A percentile compares a stretch with the other conserved stretches of the same genome.
phyloP scores from a whole-genome alignment of 2,329 filamentous ascomycete species.

The Cercospora sp. region DNA sequence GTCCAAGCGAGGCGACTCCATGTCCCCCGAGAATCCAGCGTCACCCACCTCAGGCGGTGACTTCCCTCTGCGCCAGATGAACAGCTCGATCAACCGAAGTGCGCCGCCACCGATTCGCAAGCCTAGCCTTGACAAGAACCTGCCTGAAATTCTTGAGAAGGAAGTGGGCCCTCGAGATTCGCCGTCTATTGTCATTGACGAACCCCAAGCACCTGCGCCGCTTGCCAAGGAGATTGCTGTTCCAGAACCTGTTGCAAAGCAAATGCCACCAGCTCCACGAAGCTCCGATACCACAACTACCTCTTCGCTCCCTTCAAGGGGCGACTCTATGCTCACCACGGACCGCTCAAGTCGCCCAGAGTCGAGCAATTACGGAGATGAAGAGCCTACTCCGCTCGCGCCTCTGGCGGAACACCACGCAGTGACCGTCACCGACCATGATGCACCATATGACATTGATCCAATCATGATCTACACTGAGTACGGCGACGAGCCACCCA shows the following conservation, averaged over 20 bases:
- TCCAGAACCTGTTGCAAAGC: slow-evolving; percentile 26
- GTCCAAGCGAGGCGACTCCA: slow-evolving; percentile 44
- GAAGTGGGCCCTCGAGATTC: slow-evolving; percentile 7
- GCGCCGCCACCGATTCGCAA: slow-evolving; percentile 17
- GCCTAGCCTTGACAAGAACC: slow-evolving; percentile 24
- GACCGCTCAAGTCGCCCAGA: slow-evolving; percentile 25
- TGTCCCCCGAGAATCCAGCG: slow-evolving; percentile 23
- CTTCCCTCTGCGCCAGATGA: slow-evolving; percentile 29
- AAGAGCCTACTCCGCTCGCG: slow-evolving; percentile 19
- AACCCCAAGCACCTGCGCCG: slow-evolving; percentile 19
- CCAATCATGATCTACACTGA: slow-evolving; percentile 32
- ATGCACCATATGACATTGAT: slow-evolving; percentile 32
- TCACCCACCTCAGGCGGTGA: slow-evolving; percentile 18
- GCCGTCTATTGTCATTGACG: slow-evolving; percentile 14
- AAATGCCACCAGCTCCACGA: slow-evolving; percentile 24
- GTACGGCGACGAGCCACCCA: slow-evolving; percentile 27
- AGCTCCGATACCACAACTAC: slow-evolving; percentile 16
- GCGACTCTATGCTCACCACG: slow-evolving; percentile 28
- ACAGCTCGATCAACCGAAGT: slow-evolving; percentile 25
- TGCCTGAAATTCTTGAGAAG: slow-evolving; percentile 27
- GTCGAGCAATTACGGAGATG: slow-evolving; percentile 36
- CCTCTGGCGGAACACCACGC: slow-evolving; percentile 17
- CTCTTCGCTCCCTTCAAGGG: slow-evolving; percentile 30
- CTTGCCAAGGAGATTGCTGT: slow-evolving; percentile 23
- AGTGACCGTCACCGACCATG: slow-evolving; percentile 29